Conservation (phyloP, 2,329 filamentous ascomycete species). For the Fusarium succisae region DNA sequence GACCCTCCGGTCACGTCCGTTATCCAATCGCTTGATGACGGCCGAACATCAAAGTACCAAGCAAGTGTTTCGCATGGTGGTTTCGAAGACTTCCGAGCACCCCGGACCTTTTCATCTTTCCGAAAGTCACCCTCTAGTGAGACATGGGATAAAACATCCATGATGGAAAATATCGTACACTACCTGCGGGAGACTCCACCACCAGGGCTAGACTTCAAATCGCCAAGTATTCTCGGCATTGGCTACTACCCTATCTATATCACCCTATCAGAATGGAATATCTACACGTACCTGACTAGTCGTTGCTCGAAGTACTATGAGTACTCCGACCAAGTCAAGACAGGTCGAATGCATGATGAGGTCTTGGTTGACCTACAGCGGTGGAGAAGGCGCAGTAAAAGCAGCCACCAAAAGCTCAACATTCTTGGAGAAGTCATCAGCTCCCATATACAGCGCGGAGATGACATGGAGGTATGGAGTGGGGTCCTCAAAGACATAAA, state of each 20-base stretch:
- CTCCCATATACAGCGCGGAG: background rate
- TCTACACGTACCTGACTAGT: accelerated
- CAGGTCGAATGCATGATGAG: accelerated
- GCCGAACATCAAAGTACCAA: accelerated
- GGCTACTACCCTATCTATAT: background rate
- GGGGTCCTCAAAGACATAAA: background rate
- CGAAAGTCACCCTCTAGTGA: accelerated
- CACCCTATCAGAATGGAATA: background rate
- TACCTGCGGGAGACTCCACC: background rate
- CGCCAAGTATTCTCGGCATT: accelerated
- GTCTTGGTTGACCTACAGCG: background rate
- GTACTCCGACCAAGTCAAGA: background rate
- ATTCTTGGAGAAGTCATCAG: accelerated
- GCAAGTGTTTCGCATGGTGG: accelerated
- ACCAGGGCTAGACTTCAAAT: accelerated
- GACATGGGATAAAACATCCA: accelerated
- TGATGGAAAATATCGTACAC: background rate
- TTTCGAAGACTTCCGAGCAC: background rate
- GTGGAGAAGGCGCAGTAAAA: background rate
- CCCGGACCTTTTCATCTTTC: background rate
- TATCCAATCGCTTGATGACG: accelerated
- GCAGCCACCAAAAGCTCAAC: accelerated
- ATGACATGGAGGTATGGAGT: too few species aligned
- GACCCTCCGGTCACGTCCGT: background rate
- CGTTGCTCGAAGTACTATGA: accelerated